These are phyloP conservation scores for Plasmodium chabaudi DNA, from an alignment of 169 alveolate species.

Conservation along the genomic window DNA sequence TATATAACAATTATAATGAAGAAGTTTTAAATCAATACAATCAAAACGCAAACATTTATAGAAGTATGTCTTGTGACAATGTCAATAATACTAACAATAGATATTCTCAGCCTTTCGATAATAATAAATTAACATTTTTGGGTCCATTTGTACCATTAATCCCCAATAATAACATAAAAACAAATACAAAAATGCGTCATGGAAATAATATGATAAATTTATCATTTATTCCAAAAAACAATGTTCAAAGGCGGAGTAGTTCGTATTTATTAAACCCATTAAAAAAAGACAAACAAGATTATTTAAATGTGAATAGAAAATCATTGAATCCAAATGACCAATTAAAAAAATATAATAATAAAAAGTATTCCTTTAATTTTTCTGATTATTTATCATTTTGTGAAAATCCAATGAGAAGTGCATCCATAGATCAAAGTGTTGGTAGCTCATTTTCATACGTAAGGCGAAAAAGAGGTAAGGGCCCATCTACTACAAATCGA, in stretches of 20 bases:
- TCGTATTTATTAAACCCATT: conserved; percentile 12
- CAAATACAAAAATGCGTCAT: not conserved
- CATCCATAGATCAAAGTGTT: conserved; percentile 16
- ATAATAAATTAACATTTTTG: conserved; percentile 2
- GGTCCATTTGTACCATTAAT: not conserved
- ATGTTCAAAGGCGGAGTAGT: conserved; percentile 12
- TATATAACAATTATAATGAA: conserved; percentile 17
- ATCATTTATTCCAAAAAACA: conserved; percentile 12
- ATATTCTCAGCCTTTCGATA: not conserved
- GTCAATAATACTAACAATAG: not conserved
- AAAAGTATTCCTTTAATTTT: conserved; percentile 23
- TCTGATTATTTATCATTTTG: conserved; percentile 19
- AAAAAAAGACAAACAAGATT: conserved; percentile 1
- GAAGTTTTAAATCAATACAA: not conserved
- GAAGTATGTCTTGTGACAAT: conserved; percentile 36
- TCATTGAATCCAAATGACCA: conserved; percentile 9
- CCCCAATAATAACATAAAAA: conserved; percentile 24
- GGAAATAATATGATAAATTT: not conserved
- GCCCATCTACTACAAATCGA: conserved; percentile 29
- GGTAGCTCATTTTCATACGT: conserved; percentile 5
- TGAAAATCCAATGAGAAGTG: conserved; percentile 22
- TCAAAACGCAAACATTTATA: conserved; percentile 1
- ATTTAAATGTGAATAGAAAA: conserved; percentile 10
- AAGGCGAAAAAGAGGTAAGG: not conserved
- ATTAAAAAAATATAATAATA: conserved; percentile 29